Base-by-base conservation (phyloP, 1,284 basidiomycete species). In the Malassezia psittaci region DNA sequence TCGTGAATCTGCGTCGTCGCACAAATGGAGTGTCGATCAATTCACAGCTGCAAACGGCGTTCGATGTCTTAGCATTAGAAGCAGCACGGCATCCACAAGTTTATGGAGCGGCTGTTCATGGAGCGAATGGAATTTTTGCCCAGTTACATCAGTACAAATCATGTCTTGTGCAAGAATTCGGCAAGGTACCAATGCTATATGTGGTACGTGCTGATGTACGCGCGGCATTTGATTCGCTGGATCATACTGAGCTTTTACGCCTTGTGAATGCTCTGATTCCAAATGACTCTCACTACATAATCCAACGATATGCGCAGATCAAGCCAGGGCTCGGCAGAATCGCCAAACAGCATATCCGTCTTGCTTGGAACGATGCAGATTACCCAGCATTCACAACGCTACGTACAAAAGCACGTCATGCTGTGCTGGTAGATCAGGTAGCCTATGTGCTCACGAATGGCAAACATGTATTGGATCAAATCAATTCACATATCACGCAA, bases 141-240 rank as follows among this genome's bases (percentile, higher is more conserved):
- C 39, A 54, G 34, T 51, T 66, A n/a, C 59, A 60, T 36, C 36
- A n/a, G 29, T 65, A 62, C 59, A 61, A 62, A 40, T 54, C 58
- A 2, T 24, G 41, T 36, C 4, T n/a, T 33, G 12, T 32, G 13
- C 10, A 36, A 12, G 16, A 34, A 32, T 21, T 18, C 40, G 19
- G 40, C 36, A 50, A 21, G 0, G 41, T 60, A n/a, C 50, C 50
- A 32, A 11, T 12, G 21, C 48, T 63, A n/a, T 96, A 90, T 74
- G 93, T 98, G 68, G 90, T 91, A 59, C 98, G 98, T 75, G 83
- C 94, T 32, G 94, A 99, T 69, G 88, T 98, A 13, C 85, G 86
- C 59, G 85, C 90, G 1, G 94, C 90, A 59, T 99, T 96, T 77
- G 94, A 99, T 76, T 90, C 87, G 0, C 96, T 98, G 61, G 85